phyloP scores from a whole-genome alignment of 2,329 filamentous ascomycete species.

The Aspergillus fructus region DNA sequence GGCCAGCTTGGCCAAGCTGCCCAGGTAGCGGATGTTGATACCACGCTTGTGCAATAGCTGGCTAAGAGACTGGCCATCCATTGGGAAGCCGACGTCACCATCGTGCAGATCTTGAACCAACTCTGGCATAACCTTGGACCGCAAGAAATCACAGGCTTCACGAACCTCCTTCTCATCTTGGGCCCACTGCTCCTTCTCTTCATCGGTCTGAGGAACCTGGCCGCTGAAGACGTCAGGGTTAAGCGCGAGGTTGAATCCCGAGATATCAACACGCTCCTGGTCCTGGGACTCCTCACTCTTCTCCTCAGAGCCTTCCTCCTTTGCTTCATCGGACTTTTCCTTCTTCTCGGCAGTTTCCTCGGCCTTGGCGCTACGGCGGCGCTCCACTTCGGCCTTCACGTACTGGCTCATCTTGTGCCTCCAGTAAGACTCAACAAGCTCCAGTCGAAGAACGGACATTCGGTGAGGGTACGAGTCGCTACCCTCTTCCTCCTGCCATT shows the following conservation, averaged over 20 bases:
- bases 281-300: constrained; percentile 42
- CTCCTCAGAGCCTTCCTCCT: constrained; percentile 40
- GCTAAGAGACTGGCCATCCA: constrained; percentile 93
- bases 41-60: constrained; percentile 91
- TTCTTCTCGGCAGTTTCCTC: constrained; percentile 38
- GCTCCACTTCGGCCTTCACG: constrained; percentile 74
- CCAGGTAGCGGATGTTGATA: constrained; percentile 96
- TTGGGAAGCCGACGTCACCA: constrained; percentile 93
- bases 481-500: constrained; percentile 78
- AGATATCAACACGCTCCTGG: constrained; percentile 76
- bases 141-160: constrained; percentile 75
- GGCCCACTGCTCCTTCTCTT: constrained; percentile 79
- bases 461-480: constrained; percentile 77
- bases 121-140: constrained; percentile 75
- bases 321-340: constrained; percentile 40
- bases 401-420: constrained; percentile 86
- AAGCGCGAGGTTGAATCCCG: constrained; percentile 80
- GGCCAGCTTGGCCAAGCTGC: constrained; percentile 71
- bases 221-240: constrained; percentile 97
- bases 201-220: constrained; percentile 83
- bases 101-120: constrained; percentile 84
- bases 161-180: constrained; percentile 87
- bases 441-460: constrained; percentile 90
- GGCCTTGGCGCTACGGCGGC: constrained; percentile 51
- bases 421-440: constrained; percentile 84